Evolutionary conservation across 257 asterid genomes (phyloP).

Genomic region (Forsythia suspensa): DNA sequence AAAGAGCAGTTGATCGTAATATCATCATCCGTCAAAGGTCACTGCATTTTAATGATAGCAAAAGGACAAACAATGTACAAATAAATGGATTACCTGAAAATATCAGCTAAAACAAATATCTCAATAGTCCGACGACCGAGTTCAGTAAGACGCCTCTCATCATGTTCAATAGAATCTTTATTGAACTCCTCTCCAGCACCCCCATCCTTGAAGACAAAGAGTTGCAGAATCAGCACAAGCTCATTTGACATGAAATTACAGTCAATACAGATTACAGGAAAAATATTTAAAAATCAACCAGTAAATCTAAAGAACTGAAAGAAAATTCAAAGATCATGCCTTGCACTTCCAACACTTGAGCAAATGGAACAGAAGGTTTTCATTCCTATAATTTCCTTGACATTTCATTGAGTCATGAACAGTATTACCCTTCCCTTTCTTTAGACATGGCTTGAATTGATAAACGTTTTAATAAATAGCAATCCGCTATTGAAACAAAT

Average conservation of each 20-base stretch:
- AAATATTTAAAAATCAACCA: too few species aligned
- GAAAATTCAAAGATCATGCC: too few species aligned
- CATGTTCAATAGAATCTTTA: constrained; percentile 47
- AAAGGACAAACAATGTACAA: background rate
- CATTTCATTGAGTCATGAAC: too few species aligned
- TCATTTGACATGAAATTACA: background rate
- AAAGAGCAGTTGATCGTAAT: too few species aligned
- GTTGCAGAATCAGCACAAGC: constrained; percentile 22
- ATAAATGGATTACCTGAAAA: constrained; percentile 56
- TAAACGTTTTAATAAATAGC: background rate
- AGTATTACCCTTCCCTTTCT: too few species aligned
- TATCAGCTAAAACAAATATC: constrained; percentile 37
- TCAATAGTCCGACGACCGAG: constrained; percentile 50
- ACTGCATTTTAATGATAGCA: background rate
- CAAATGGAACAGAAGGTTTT: too few species aligned
- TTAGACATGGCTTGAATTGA: too few species aligned
- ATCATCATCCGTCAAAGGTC: background rate
- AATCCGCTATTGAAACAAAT: background rate
- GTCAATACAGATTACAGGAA: background rate
- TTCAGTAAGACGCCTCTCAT: constrained; percentile 48
- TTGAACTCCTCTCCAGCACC: constrained; percentile 41
- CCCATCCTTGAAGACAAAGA: constrained; percentile 42
- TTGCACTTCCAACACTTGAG: too few species aligned
- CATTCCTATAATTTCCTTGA: too few species aligned
- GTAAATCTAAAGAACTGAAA: too few species aligned